Evolutionary conservation across 371 early-diverging fungal genomes (phyloP).

Genomic region (Actinomortierella ambigua): DNA sequence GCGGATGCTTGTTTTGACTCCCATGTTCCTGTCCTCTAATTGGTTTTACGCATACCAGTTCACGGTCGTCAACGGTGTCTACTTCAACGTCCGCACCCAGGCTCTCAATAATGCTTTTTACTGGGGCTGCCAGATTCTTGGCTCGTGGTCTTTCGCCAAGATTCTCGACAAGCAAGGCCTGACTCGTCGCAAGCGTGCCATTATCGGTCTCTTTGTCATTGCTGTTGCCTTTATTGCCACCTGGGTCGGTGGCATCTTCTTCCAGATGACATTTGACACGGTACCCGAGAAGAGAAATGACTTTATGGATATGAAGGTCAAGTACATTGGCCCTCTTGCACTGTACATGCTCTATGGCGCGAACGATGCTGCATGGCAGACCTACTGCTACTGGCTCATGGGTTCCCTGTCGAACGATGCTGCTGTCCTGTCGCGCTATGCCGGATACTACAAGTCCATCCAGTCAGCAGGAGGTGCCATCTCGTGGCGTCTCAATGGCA

Average conservation of each 20-base stretch:
- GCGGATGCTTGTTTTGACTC: constrained; percentile 62
- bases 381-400: constrained; percentile 71
- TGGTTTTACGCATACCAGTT: constrained; percentile 79
- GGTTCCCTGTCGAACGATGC: constrained; percentile 74
- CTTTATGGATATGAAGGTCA: constrained; percentile 39
- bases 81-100: constrained; percentile 38
- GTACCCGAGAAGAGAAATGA: constrained; percentile 17
- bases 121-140: constrained; percentile 73
- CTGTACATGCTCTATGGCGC: constrained; percentile 73
- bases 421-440: constrained; percentile 72
- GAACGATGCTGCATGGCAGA: constrained; percentile 73
- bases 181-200: constrained; percentile 60
- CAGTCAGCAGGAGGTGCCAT: constrained; percentile 74
- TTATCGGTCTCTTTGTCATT: constrained; percentile 53
- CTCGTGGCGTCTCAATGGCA: constrained; percentile 49
- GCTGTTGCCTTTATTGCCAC: constrained; percentile 57
- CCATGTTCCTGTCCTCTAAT: constrained; percentile 76
- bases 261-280: constrained; percentile 61
- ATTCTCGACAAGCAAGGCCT: constrained; percentile 59
- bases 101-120: constrained; percentile 57
- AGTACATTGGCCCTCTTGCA: constrained; percentile 62
- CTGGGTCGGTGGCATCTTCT: constrained; percentile 69
- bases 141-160: constrained; percentile 59
- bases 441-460: constrained; percentile 86
- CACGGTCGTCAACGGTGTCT: constrained; percentile 44